A percentile compares a stretch with the other conserved stretches of the same genome.
These are phyloP conservation scores for Tylopilus plumbeoviolaceoides DNA, from an alignment of 768 basidiomycete genomes.

Conservation along the genomic window DNA sequence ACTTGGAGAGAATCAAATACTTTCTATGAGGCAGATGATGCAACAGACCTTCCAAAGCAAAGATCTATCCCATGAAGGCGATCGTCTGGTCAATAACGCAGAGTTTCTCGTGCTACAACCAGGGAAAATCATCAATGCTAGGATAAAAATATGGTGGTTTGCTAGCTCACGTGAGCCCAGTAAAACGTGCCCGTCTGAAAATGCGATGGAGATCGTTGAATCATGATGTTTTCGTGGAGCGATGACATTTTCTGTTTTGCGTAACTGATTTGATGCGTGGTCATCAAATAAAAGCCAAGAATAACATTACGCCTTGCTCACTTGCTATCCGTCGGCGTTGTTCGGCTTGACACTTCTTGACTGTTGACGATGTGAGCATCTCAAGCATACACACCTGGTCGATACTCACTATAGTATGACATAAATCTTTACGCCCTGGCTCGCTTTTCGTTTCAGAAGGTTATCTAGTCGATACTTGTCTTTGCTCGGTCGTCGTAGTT, in stretches of 20 bases:
- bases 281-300: slow-evolving; percentile 3
- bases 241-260: slow-evolving; percentile 76
- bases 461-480: slow-evolving; percentile 83
- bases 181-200: slow-evolving; percentile 97
- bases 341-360: slow-evolving; percentile 92
- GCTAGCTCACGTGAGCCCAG: slow-evolving; percentile 86
- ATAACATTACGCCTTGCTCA: slow-evolving; percentile 33
- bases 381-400: neutral
- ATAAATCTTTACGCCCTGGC: slow-evolving; percentile 93
- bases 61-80: slow-evolving; percentile 95
- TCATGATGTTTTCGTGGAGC: slow-evolving; percentile 90
- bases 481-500: slow-evolving; percentile 80
- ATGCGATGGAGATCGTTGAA: slow-evolving; percentile 96
- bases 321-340: slow-evolving; percentile 94
- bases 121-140: neutral
- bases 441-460: slow-evolving; percentile 85
- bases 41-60: slow-evolving; percentile 74
- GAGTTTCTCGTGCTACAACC: slow-evolving; percentile 85
- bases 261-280: slow-evolving; percentile 48
- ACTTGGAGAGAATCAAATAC: slow-evolving; percentile 41
- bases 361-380: slow-evolving; percentile 36
- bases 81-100: slow-evolving; percentile 97
- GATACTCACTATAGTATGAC: slow-evolving; percentile 83
- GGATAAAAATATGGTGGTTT: neutral
- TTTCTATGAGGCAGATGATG: neutral